Conservation (phyloP, 192 early-diverging fungal genomes). For the Phlyctochytrium bullatum region DNA sequence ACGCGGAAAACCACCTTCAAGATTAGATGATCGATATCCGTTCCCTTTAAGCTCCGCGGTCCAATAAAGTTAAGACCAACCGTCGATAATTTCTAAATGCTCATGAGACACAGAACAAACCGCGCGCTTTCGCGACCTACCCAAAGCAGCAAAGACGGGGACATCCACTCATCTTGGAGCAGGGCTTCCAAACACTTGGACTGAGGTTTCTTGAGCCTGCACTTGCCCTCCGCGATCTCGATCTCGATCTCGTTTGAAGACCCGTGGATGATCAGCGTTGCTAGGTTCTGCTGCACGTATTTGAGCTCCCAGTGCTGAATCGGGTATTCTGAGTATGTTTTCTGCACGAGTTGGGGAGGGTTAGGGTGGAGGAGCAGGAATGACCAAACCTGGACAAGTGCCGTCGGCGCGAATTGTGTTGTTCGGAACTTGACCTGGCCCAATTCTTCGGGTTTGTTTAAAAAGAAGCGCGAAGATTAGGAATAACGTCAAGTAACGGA, state of each 20-base stretch:
- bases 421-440: slow-evolving; percentile 46
- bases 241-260: slow-evolving; percentile 38
- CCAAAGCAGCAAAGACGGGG: slow-evolving; percentile 41
- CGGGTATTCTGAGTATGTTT: slow-evolving; percentile 48
- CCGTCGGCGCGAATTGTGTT: slow-evolving; percentile 49
- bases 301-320: slow-evolving; percentile 42
- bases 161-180: slow-evolving; percentile 25
- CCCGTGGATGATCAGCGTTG: slow-evolving; percentile 38
- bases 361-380: background rate
- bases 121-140: too few relatives aligned
- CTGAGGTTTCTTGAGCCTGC: slow-evolving; percentile 32
- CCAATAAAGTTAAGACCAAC: slow-evolving; percentile 47
- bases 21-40: slow-evolving; percentile 45
- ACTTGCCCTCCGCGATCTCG: slow-evolving; percentile 41
- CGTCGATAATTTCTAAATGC: slow-evolving; percentile 38
- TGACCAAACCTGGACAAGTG: slow-evolving; percentile 36
- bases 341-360: slow-evolving; percentile 20
- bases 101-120: background rate
- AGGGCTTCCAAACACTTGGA: slow-evolving; percentile 21
- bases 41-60: slow-evolving; percentile 37
- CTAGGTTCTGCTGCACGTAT: slow-evolving; percentile 22
- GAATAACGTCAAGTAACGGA: background rate
- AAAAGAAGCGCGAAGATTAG: background rate
- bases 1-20: slow-evolving; percentile 34
- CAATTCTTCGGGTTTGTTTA: slow-evolving; percentile 17